Evolutionary conservation across 2,329 filamentous ascomycete genomes (phyloP).

Genomic region (Arthrobotrys musiformis): DNA sequence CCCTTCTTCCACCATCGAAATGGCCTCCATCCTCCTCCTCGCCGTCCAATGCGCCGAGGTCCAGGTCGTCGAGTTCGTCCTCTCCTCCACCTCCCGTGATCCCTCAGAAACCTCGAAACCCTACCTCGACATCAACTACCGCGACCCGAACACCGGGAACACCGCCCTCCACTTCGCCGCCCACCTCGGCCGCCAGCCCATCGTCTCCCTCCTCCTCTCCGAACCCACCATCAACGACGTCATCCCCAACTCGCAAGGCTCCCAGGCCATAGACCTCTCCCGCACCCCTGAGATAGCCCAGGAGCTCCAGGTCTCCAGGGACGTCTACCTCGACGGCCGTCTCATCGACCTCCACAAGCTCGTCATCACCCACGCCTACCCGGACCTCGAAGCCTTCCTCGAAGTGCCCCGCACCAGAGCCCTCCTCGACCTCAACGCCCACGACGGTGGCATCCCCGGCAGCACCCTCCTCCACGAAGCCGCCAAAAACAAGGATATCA

Average conservation of each 20-base stretch:
- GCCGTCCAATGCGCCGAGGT: conserved; percentile 95
- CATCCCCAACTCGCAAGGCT: conserved; percentile 82
- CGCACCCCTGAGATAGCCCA: conserved; percentile 96
- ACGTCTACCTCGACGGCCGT: conserved; percentile 87
- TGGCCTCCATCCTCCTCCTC: conserved; percentile 88
- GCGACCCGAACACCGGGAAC: conserved; percentile 87
- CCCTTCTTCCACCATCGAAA: conserved; percentile 61
- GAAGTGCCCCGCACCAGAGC: conserved; percentile 87
- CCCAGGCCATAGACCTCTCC: conserved; percentile 86
- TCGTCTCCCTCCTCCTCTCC: conserved; percentile 85
- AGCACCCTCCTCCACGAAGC: conserved; percentile 94
- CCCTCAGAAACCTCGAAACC: conserved; percentile 66
- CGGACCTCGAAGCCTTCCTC: conserved; percentile 79
- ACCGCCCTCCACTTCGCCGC: conserved; percentile 91
- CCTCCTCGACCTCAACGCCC: conserved; percentile 87
- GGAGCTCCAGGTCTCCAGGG: conserved; percentile 87
- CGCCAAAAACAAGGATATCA: conserved; percentile 84
- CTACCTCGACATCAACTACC: conserved; percentile 82
- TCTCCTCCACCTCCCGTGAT: conserved; percentile 70
- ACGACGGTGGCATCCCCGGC: conserved; percentile 73
- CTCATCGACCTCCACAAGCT: conserved; percentile 84
- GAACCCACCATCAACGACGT: conserved; percentile 88
- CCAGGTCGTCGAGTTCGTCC: conserved; percentile 91
- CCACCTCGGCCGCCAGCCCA: conserved; percentile 78
- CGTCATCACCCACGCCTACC: conserved; percentile 78